Percentiles rank a stretch among this genome's conserved stretches.
Evolutionary conservation across 2,329 filamentous ascomycete species (phyloP).

Genomic region (Cephalotrichum gorgonifer): DNA sequence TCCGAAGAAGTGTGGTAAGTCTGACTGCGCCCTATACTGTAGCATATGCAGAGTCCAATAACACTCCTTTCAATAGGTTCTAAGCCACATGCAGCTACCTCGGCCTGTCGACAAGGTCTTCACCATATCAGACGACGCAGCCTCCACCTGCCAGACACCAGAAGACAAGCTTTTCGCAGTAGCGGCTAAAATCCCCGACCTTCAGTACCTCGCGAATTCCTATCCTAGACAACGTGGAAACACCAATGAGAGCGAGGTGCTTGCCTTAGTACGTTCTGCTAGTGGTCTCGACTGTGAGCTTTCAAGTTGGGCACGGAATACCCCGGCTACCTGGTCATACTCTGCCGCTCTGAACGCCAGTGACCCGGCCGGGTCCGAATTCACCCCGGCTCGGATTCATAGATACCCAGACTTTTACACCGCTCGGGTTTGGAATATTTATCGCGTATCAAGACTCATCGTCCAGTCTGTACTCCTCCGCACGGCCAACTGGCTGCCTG

Average conservation of each 20-base stretch:
- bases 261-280: background rate
- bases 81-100: slow-evolving; percentile 3
- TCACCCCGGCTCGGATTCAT: slow-evolving; percentile 5
- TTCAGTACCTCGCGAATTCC: background rate
- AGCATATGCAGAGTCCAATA: background rate
- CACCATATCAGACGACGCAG: background rate
- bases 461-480: slow-evolving; percentile 7
- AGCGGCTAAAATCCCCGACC: background rate
- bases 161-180: background rate
- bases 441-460: slow-evolving; percentile 9
- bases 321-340: background rate
- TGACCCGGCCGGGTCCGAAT: background rate
- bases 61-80: background rate
- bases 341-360: background rate
- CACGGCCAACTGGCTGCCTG: background rate
- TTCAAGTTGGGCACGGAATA: background rate
- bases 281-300: background rate
- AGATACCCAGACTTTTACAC: slow-evolving; percentile 8
- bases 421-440: slow-evolving; percentile 9
- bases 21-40: background rate
- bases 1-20: slow-evolving; percentile 8
- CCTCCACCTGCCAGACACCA: background rate
- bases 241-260: background rate
- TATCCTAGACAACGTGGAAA: background rate
- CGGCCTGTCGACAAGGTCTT: slow-evolving; percentile 2